Evolutionary conservation across 2,329 filamentous ascomycete species (phyloP).

Genomic region (Fusarium sp.): DNA sequence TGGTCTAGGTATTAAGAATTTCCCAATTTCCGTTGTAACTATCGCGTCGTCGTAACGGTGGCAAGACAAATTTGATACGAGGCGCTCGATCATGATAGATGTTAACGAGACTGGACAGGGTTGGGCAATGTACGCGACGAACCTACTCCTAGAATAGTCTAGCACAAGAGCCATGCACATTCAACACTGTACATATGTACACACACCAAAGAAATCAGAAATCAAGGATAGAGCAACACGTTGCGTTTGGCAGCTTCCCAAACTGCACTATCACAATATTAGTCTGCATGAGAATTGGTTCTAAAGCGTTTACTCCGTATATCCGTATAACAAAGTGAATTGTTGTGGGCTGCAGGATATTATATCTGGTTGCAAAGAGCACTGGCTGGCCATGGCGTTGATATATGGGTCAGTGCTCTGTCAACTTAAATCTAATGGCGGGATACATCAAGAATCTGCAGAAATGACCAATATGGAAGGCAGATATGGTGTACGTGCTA

Average conservation of each 20-base stretch:
- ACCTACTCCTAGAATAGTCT: conserved; percentile 4
- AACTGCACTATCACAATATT: conserved; percentile 39
- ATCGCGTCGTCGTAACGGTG: conserved; percentile 27
- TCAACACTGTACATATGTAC: background rate
- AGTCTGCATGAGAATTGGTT: too few species aligned
- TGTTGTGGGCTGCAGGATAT: conserved; percentile 23
- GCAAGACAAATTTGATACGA: conserved; percentile 8
- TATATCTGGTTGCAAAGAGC: conserved; percentile 26
- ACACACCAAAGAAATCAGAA: background rate
- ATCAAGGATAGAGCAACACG: conserved; percentile 2
- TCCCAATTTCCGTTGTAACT: conserved; percentile 1
- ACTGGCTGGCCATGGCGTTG: conserved; percentile 45
- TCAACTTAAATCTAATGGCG: conserved; percentile 28
- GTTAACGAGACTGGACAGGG: conserved; percentile 1
- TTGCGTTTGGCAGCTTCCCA: background rate
- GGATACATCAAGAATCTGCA: conserved; percentile 23
- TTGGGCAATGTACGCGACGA: conserved; percentile 28
- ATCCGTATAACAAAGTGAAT: background rate
- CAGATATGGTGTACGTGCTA: conserved; percentile 16
- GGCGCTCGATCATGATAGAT: too few species aligned
- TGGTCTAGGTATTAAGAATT: background rate
- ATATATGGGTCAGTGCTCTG: conserved; percentile 36
- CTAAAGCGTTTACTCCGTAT: conserved; percentile 23
- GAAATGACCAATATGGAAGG: conserved; percentile 30
- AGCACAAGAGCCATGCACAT: conserved; percentile 16